phyloP scores from a whole-genome alignment of 805 yeast genomes.

The Lipomyces sp. region DNA sequence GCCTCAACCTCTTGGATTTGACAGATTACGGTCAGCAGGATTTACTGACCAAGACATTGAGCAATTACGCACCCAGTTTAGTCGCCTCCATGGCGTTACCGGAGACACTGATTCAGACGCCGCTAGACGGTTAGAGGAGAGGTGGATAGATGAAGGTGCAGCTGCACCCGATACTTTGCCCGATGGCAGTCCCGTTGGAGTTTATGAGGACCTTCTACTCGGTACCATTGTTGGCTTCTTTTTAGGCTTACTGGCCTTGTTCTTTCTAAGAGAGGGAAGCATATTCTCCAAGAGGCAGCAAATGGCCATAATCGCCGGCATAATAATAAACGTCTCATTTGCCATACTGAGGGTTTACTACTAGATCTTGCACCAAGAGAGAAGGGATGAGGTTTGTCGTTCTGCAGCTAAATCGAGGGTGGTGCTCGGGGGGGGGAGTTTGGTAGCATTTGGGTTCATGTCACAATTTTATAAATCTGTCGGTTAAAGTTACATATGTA shows the following conservation, averaged over 20 bases:
- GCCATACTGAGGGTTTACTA: conserved; percentile 58
- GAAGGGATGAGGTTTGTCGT: background rate
- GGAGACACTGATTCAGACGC: conserved; percentile 61
- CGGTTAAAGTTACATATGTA: background rate
- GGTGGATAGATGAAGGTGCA: conserved; percentile 43
- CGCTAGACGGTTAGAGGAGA: conserved; percentile 46
- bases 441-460: background rate
- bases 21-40: conserved; percentile 80
- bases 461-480: background rate
- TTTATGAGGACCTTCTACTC: conserved; percentile 64
- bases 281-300: conserved; percentile 63
- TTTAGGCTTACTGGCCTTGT: conserved; percentile 71
- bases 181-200: conserved; percentile 51
- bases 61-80: conserved; percentile 75
- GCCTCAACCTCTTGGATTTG: conserved; percentile 83
- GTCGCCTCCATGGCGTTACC: conserved; percentile 53
- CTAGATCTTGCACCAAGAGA: conserved; percentile 6
- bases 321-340: conserved; percentile 68
- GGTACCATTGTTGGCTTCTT: conserved; percentile 77
- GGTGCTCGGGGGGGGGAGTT: background rate
- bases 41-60: conserved; percentile 77
- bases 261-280: conserved; percentile 61
- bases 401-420: background rate
- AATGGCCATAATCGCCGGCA: conserved; percentile 74
- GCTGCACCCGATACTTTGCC: conserved; percentile 34